Evolutionary conservation across 23 red algal genomes (phyloP), one percentile per base, ranked within the genome.

Genomic region (Gracilaria caudata): DNA sequence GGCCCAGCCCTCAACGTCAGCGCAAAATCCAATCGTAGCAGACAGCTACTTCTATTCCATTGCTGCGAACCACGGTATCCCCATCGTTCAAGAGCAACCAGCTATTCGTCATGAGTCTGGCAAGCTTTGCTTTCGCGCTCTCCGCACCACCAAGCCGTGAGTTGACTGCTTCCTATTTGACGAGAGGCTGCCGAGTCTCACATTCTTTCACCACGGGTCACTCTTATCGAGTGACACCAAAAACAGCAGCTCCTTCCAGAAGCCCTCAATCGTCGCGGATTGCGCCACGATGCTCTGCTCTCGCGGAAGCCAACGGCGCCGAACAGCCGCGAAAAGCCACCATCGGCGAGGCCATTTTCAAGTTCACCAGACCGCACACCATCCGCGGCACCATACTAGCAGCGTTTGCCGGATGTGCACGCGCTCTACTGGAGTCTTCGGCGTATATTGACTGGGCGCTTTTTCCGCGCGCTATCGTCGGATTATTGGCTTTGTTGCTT

Each of bases 321-420:
- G 51, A 37, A 37, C 23, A 36, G 21, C 51, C 51, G 44, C 77
- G n/a, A 8, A 45, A 79, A 51, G 20, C 70, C 21, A 9, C 49
- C 0, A 47, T 87, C 7, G 45, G 51, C 20, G 60, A 78, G 23
- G 83, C 83, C 11, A 34, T 89, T 34, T 40, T 78, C 71, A 89
- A 89, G 74, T 99, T 99, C 55, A 88, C 97, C 19, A 90, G 97
- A 40, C 97, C 97, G 37, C 97, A 99, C 55, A 99, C 97, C n/a
- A 94, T 99, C 26, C 93, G 97, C n/a, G 97, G 97, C 23, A 99
- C 97, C 21, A 80, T 99, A 47, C 78, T 99, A 7, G 97, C 87
- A 25, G 80, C 93, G 9, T 38, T 99, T 39, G 73, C 97, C 19
- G 97, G 97, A 23, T 90, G 82, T 51, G 53, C 84, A 23, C 83